Evolutionary conservation across 345 rosid genomes (phyloP), one percentile per base, ranked within the genome.

Genomic region (Fremontodendron californicum): DNA sequence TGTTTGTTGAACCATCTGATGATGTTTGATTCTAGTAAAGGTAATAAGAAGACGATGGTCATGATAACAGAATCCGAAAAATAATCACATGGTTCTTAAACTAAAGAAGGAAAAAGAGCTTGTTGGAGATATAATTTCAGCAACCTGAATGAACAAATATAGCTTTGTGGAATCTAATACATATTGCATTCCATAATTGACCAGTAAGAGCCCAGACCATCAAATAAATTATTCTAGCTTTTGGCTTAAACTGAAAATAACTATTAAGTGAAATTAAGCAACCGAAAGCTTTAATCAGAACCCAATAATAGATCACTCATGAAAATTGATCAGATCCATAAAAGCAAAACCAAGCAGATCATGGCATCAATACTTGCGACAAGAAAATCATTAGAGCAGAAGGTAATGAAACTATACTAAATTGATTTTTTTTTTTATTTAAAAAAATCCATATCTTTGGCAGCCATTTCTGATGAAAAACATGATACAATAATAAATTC

Each of bases 1-100:
- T 12, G 82, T 79, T 81, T 85, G 91, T 77, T 84, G 88, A 83
- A 83, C 88, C 87, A 86, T 88, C 63, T 57, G 66, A 39, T 67
- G n/a, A 13, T 43, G 48, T 67, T 61, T 40, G 15, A 57, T 42
- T 39, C 66, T 74, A 54, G 52, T 37, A 55, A 13, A 31, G 58
- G 13, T 27, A 29, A 13, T 23, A 43, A 73, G 51, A 57, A 37
- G 66, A 73, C 18, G 4, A 40, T n/a, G 49, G 18, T 40, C 72
- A 67, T 40, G 72, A 21, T 67, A 67, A 23, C 52, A 43, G 49
- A 42, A 67, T 12, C 31, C 11, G 12, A 23, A 21, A n/a, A 40
- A 5, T 12, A 62, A 42, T 42, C 11, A 42, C 33, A 27, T 27
- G 19, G 35, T 23, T 43, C 35, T 42, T 6, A 67, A 67, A 42